These are phyloP conservation scores for Anthracocystis setariae DNA, from an alignment of 1,284 basidiomycete species.

Conservation along the genomic window DNA sequence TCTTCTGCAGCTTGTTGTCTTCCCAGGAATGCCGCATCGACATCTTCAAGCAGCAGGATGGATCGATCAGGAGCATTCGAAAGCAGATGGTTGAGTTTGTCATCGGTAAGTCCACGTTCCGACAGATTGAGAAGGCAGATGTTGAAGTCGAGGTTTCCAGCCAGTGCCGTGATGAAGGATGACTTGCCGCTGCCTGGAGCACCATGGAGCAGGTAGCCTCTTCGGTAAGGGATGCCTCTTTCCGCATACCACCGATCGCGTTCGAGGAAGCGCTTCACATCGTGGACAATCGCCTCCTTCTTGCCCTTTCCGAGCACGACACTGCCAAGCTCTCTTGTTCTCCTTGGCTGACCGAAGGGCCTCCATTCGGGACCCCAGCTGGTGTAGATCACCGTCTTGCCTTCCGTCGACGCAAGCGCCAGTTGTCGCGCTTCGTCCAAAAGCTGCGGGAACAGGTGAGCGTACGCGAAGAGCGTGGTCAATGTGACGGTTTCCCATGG, in stretches of 20 bases:
- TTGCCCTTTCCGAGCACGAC: constrained; percentile 88
- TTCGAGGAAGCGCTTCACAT: constrained; percentile 83
- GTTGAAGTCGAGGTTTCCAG: constrained; percentile 87
- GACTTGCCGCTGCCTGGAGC: constrained; percentile 98
- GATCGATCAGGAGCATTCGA: constrained; percentile 92
- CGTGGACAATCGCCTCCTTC: constrained; percentile 80
- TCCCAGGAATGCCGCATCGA: constrained; percentile 90
- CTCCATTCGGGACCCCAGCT: constrained; percentile 97
- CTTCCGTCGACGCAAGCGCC: constrained; percentile 85
- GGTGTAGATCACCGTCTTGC: constrained; percentile 94
- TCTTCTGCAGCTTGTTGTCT: constrained; percentile 54
- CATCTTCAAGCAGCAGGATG: constrained; percentile 93
- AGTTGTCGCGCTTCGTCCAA: constrained; percentile 88
- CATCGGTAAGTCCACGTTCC: constrained; percentile 94
- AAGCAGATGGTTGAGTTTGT: constrained; percentile 92
- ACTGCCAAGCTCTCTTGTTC: constrained; percentile 85
- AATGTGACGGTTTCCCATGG: constrained; percentile 98
- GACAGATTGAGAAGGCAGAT: constrained; percentile 96
- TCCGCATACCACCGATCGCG: constrained; percentile 95
- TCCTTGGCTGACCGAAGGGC: constrained; percentile 90
- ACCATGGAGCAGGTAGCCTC: constrained; percentile 93
- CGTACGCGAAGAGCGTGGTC: constrained; percentile 88
- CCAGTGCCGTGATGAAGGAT: constrained; percentile 96
- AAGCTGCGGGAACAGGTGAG: constrained; percentile 81
- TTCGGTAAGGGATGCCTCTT: constrained; percentile 94